phyloP scores from a whole-genome alignment of 1,284 basidiomycete species.

The Papiliotrema flavescens region DNA sequence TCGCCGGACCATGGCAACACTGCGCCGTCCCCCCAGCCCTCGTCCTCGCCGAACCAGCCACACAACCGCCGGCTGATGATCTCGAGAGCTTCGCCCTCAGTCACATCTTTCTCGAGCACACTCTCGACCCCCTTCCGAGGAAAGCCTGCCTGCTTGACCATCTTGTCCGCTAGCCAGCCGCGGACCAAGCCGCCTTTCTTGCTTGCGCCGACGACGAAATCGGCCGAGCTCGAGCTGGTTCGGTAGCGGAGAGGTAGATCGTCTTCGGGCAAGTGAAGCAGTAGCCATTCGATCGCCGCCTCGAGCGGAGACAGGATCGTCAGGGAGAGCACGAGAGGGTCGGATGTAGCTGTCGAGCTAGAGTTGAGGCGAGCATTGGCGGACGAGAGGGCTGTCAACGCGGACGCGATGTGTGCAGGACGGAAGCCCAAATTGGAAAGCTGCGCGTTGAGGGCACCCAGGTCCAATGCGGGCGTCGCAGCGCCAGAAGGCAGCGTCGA shows the following conservation, averaged over 20 bases:
- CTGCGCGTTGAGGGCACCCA: conserved; percentile 31
- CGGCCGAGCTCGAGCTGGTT: conserved; percentile 63
- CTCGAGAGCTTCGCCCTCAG: conserved; percentile 42
- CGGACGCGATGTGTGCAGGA: conserved; percentile 47
- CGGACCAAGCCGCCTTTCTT: conserved; percentile 57
- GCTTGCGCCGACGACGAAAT: conserved; percentile 56
- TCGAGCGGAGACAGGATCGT: conserved; percentile 56
- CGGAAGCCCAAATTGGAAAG: conserved; percentile 50
- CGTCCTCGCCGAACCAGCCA: conserved; percentile 47
- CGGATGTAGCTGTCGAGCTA: conserved; percentile 27
- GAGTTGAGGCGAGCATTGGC: conserved; percentile 41
- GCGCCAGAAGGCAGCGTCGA: conserved; percentile 29
- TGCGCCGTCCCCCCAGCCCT: conserved; percentile 51
- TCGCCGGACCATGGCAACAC: conserved; percentile 53
- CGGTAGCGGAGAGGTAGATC: conserved; percentile 60
- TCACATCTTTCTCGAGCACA: conserved; percentile 17
- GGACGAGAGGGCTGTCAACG: conserved; percentile 36
- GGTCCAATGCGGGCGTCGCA: conserved; percentile 33
- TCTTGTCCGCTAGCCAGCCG: conserved; percentile 78
- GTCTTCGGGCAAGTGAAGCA: conserved; percentile 55
- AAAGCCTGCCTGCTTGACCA: conserved; percentile 79
- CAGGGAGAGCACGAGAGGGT: conserved; percentile 48
- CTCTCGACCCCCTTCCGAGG: conserved; percentile 65
- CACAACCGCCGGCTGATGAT: conserved; percentile 45
- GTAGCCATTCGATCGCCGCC: conserved; percentile 51